Base-by-base conservation (phyloP, 371 early-diverging fungal species). In the Apophysomyces variabilis region DNA sequence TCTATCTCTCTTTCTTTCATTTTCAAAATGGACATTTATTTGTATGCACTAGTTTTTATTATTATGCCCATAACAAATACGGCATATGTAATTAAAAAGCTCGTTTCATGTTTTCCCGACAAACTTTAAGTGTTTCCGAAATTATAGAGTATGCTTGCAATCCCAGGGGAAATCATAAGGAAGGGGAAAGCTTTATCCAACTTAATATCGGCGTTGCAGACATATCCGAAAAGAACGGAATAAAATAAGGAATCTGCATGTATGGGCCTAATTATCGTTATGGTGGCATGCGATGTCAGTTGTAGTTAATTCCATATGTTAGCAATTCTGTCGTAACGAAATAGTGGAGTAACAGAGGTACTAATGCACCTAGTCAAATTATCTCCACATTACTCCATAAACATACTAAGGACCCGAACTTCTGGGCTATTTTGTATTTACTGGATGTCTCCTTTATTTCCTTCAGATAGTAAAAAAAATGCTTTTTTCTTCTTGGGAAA, bases 11-110 rank as follows among this genome's bases (percentile, higher is more conserved):
- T 26, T 26, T 26, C 32, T 26, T 26, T 26, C 32, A 26, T 26
- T 26, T 26, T 26, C 32, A 26, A 26, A 50, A 50, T 50, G 54
- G 21, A 50, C 21, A 26, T 50, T 32, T 50, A 50, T 41, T 50
- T 50, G 54, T 50, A 50, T 50, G 54, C 54, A 50, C 21, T 50
- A 50, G 16, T 50, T 50, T 50, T 47, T 50, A 18, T 50, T 50
- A 21, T 50, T 50, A 50, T 50, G 16, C 21, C 54, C 54, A 26
- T 50, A 21, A 18, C 21, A 50, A 50, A 50, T 21, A 50, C 54
- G 54, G 54, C 21, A 50, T 21, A 50, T 50, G 54, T 50, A 50
- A 50, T 50, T 50, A 50, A 50, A 26, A 47, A 50, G 54, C 54
- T 50, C 21, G 21, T 50, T 50, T 50, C 54, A 50, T 47, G 18